These are phyloP conservation scores for Aspergillus persii DNA, from an alignment of 2,329 filamentous ascomycete species.

Conservation along the genomic window DNA sequence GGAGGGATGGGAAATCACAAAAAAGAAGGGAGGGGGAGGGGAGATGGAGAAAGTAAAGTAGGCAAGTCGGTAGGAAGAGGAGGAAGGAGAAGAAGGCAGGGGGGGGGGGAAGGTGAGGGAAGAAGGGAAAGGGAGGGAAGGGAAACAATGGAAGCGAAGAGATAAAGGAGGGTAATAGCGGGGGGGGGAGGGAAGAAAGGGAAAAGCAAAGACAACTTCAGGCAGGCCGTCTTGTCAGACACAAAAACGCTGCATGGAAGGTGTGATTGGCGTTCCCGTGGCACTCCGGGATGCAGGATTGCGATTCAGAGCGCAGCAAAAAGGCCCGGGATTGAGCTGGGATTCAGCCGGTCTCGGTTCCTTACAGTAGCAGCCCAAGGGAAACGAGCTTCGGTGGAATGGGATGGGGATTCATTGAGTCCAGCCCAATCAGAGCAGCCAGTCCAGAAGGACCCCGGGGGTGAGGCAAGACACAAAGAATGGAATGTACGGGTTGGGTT, in stretches of 20 bases:
- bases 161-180: slow-evolving; percentile 13
- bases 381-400: too few species aligned
- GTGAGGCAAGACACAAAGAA: neutral
- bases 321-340: neutral
- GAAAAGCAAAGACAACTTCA: too few species aligned
- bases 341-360: neutral
- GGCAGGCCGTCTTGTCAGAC: neutral
- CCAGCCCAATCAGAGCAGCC: neutral
- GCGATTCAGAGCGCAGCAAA: neutral
- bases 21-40: slow-evolving; percentile 2
- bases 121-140: slow-evolving; percentile 1
- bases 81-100: neutral
- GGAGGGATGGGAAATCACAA: neutral
- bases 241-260: neutral
- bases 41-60: neutral
- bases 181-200: neutral
- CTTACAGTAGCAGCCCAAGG: neutral
- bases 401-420: neutral
- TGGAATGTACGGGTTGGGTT: neutral
- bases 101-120: slow-evolving; percentile 4
- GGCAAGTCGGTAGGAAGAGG: neutral
- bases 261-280: slow-evolving; percentile 1
- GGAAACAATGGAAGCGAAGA: slow-evolving; percentile 2
- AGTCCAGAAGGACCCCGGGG: neutral
- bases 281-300: slow-evolving; percentile 1